Evolutionary conservation across 2,329 filamentous ascomycete species (phyloP).

Genomic region (Xylariaceae sp.): DNA sequence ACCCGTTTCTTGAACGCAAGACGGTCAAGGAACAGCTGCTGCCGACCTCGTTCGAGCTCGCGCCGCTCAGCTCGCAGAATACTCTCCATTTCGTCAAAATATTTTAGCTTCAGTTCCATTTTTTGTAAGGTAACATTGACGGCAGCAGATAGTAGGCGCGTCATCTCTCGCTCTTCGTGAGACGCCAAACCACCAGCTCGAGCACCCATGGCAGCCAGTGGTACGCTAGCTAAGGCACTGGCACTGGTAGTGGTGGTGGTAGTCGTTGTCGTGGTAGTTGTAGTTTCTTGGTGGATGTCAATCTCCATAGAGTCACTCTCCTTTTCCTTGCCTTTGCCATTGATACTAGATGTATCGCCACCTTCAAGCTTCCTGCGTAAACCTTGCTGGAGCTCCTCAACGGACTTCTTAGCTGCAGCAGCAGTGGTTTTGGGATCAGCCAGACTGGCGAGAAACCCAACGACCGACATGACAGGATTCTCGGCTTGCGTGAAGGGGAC

Average conservation of each 20-base stretch:
- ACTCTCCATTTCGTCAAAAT: slow-evolving; percentile 94
- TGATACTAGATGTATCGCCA: slow-evolving; percentile 40
- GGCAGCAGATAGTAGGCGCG: slow-evolving; percentile 82
- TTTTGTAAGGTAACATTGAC: slow-evolving; percentile 95
- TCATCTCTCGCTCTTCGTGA: slow-evolving; percentile 96
- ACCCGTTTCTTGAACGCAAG: slow-evolving; percentile 86
- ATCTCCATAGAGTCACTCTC: slow-evolving; percentile 59
- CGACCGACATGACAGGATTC: slow-evolving; percentile 94
- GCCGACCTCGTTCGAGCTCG: slow-evolving; percentile 85
- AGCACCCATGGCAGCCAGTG: slow-evolving; percentile 80
- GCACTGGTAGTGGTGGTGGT: slow-evolving; percentile 45
- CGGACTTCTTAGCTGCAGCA: slow-evolving; percentile 81
- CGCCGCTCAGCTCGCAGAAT: slow-evolving; percentile 87
- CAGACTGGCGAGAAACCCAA: slow-evolving; percentile 87
- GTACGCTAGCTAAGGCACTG: slow-evolving; percentile 65
- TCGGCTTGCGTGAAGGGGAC: slow-evolving; percentile 89
- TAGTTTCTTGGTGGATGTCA: slow-evolving; percentile 49
- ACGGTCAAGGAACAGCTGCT: slow-evolving; percentile 90
- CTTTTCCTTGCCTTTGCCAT: slow-evolving; percentile 58
- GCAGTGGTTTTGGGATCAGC: slow-evolving; percentile 88
- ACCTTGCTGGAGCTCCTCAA: slow-evolving; percentile 77
- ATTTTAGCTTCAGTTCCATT: slow-evolving; percentile 89
- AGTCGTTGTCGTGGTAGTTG: slow-evolving; percentile 38
- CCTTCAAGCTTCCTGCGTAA: slow-evolving; percentile 74
- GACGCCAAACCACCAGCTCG: slow-evolving; percentile 85